Evolutionary conservation across 2,329 filamentous ascomycete genomes (phyloP).

Genomic region (Fusarium sp.): DNA sequence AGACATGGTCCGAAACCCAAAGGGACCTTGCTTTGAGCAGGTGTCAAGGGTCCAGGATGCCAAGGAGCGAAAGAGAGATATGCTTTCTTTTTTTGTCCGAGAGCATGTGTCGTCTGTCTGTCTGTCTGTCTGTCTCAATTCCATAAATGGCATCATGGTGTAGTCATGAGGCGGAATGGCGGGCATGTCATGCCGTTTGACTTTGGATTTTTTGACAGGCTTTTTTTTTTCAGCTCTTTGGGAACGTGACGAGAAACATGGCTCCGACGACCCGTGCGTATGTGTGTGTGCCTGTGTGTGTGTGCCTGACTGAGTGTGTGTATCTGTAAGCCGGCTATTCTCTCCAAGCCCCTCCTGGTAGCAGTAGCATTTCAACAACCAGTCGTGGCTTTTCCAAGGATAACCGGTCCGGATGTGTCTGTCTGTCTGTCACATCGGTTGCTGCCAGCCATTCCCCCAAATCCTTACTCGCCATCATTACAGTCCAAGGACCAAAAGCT

Average conservation of each 20-base stretch:
- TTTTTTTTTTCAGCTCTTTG: neutral
- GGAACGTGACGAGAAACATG: constrained; percentile 8
- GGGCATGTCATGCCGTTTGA: constrained; percentile 1
- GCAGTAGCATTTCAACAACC: neutral
- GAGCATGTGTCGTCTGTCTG: neutral
- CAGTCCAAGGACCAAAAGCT: constrained; percentile 10
- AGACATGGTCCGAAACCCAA: constrained; percentile 3
- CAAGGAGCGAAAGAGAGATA: neutral
- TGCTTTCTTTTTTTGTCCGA: neutral
- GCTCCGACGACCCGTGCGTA: neutral
- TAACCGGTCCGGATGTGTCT: neutral
- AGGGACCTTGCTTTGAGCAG: neutral
- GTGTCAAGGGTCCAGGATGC: constrained; percentile 10
- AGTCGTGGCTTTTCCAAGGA: constrained; percentile 18
- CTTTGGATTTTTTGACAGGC: neutral
- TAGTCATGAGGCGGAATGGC: neutral
- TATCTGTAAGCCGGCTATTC: constrained; percentile 9
- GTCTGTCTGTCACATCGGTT: neutral
- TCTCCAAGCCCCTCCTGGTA: neutral
- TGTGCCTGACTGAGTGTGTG: neutral
- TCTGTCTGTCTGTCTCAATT: neutral
- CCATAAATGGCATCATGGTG: neutral
- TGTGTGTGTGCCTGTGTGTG: neutral
- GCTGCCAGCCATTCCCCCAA: neutral
- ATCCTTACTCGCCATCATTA: constrained; percentile 13